Conservation (phyloP, 2,329 filamentous ascomycete species). For the Magnaporthiopsis rhizophila region DNA sequence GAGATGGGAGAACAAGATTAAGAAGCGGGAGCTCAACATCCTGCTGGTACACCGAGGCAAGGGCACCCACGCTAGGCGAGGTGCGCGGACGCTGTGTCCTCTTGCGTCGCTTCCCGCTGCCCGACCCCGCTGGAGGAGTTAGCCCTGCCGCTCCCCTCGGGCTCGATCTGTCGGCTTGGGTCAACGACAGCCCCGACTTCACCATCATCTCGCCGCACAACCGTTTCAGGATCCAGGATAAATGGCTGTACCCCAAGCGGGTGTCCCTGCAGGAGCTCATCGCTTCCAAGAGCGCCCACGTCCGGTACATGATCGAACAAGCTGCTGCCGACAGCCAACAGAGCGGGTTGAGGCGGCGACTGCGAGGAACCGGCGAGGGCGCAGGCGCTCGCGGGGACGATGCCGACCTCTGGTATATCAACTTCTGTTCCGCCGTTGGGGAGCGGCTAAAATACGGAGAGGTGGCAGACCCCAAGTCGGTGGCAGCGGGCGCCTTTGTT, state of each 20-base stretch:
- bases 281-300: constrained; percentile 27
- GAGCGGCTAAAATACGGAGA: constrained; percentile 27
- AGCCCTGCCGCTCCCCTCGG: constrained; percentile 21
- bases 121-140: not conserved
- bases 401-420: constrained; percentile 27
- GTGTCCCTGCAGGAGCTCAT: constrained; percentile 30
- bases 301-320: constrained; percentile 27
- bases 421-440: constrained; percentile 35
- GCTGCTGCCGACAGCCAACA: constrained; percentile 17
- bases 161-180: constrained; percentile 42
- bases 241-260: constrained; percentile 33
- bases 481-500: constrained; percentile 33
- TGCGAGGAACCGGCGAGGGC: not conserved
- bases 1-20: not conserved
- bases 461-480: constrained; percentile 31
- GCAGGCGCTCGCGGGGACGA: not conserved
- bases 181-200: constrained; percentile 56
- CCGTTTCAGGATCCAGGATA: constrained; percentile 35
- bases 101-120: constrained; percentile 44
- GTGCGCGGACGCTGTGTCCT: constrained; percentile 61
- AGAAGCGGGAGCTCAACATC: constrained; percentile 16
- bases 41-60: constrained; percentile 53
- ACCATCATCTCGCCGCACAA: constrained; percentile 31
- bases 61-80: constrained; percentile 53
- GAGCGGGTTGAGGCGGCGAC: constrained; percentile 14